phyloP scores from a whole-genome alignment of 2,329 filamentous ascomycete genomes.

The Trichoderma endophyticum region DNA sequence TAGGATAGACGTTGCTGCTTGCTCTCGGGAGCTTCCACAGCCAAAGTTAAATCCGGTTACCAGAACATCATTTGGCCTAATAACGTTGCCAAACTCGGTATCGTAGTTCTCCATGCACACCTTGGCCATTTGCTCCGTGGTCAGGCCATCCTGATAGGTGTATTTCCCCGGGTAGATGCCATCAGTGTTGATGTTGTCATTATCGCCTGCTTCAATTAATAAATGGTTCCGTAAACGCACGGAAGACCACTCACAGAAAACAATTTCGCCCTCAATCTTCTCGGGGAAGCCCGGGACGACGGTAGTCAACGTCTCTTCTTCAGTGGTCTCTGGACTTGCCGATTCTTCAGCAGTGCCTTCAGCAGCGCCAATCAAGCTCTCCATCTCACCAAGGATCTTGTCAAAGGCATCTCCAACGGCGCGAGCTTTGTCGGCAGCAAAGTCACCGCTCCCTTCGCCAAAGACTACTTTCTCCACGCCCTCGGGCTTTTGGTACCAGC shows the following conservation, averaged over 20 bases:
- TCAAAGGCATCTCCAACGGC: conserved; percentile 69
- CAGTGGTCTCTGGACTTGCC: not conserved
- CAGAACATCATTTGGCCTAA: conserved; percentile 71
- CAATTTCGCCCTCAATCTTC: conserved; percentile 77
- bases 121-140: conserved; percentile 74
- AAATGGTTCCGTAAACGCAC: not conserved
- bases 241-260: conserved; percentile 51
- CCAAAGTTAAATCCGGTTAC: conserved; percentile 89
- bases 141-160: conserved; percentile 85
- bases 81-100: conserved; percentile 59
- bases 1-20: conserved; percentile 83
- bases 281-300: conserved; percentile 85
- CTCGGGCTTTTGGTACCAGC: conserved; percentile 71
- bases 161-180: conserved; percentile 89
- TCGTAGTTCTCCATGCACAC: conserved; percentile 97
- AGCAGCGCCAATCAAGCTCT: conserved; percentile 22
- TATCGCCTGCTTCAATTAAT: not conserved
- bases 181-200: conserved; percentile 81
- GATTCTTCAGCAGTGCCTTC: conserved; percentile 1
- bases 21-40: conserved; percentile 72
- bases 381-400: conserved; percentile 61
- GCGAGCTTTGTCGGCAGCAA: conserved; percentile 61
- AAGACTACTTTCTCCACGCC: conserved; percentile 64
- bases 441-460: conserved; percentile 68
- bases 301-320: conserved; percentile 35